Base-by-base conservation (phyloP, 2,329 filamentous ascomycete genomes). In the Hawksworthiomyces lignivorus region DNA sequence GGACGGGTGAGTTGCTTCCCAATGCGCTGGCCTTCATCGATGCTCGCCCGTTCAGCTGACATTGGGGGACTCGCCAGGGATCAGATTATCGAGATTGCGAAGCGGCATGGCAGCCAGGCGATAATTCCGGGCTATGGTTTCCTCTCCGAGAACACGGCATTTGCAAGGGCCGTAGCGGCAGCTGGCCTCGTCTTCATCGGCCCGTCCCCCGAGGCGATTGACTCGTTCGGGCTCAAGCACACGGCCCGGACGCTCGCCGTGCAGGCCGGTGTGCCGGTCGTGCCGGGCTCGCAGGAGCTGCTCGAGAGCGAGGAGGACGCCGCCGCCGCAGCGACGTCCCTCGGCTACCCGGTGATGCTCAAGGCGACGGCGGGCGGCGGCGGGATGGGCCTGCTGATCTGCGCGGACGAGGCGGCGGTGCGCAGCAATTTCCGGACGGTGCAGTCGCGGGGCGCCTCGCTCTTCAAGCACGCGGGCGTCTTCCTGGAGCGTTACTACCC, bases 321-420 rank as follows among this genome's bases (percentile, higher is more conserved):
- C 7, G 24, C 19, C 3, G 31, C 33, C 7, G 12, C 32, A 7
- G 41, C 36, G 6, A 14, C 18, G 4, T 11, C 15, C 50, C 68
- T 83, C 50, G 69, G 68, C n/a, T 84, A 80, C 50, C 80, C 80
- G 8, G 81, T 87, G 7, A 72, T 88, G 55, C 68, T 87, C 38
- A 94, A 94, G 68, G 86, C 83, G 47, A 83, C 86, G 8, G 78
- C 77, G 46, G 84, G 84, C 6, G 86, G 87, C 24, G 87, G 87
- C 32, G 87, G 87, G 15, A 94, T 90, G 69, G 87, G 87, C 2
- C 78, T 94, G 70, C 72, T 85, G 28, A 86, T 85, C 41, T 87
- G 86, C 45, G 61, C 59, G 19, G 58, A 64, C n/a, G 57, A 64
- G 3, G 69, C 75, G 26, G 67, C 79, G 15, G 60, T 62, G 17